These are phyloP conservation scores for Candida caryicola DNA, from an alignment of 805 yeast genomes.

Conservation along the genomic window DNA sequence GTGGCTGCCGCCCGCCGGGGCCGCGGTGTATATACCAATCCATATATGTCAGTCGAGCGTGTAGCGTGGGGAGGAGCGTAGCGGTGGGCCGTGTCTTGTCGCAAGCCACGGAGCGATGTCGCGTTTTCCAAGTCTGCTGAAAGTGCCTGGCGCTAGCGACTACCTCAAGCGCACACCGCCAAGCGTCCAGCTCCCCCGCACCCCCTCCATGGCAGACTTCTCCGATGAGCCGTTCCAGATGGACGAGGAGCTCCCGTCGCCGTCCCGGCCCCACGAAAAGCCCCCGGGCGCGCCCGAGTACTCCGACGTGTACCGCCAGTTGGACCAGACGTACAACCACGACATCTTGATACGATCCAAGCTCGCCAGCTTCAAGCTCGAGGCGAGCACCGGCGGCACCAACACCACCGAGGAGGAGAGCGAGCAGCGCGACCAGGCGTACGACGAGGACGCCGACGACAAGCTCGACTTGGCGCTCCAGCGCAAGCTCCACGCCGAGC, in stretches of 20 bases:
- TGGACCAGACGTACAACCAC: constrained; percentile 10
- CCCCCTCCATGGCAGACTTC: constrained; percentile 9
- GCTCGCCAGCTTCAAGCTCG: constrained; percentile 24
- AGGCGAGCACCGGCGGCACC: constrained; percentile 15
- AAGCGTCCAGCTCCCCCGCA: too few relatives aligned
- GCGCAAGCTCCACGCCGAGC: constrained; percentile 17
- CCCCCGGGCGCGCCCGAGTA: constrained; percentile 1
- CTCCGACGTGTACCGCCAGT: background rate
- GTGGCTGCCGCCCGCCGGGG: too few relatives aligned
- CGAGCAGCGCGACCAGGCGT: constrained; percentile 12
- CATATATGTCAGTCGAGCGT: too few relatives aligned
- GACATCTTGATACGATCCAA: constrained; percentile 33
- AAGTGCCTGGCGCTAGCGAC: background rate
- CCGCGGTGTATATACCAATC: too few relatives aligned
- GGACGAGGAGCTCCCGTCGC: constrained; percentile 37
- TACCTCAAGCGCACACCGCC: too few relatives aligned
- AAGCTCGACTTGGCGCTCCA: constrained; percentile 31
- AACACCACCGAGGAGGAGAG: constrained; percentile 30
- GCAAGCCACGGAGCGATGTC: too few relatives aligned
- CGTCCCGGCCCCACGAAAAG: background rate
- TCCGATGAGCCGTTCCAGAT: constrained; percentile 42
- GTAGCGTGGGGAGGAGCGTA: too few relatives aligned
- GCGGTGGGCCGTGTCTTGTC: too few relatives aligned
- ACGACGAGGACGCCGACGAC: constrained; percentile 43
- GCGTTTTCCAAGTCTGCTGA: too few relatives aligned